Evolutionary conservation across 495 filamentous ascomycete species (phyloP).

Genomic region (Ascodesmis nigricans): DNA sequence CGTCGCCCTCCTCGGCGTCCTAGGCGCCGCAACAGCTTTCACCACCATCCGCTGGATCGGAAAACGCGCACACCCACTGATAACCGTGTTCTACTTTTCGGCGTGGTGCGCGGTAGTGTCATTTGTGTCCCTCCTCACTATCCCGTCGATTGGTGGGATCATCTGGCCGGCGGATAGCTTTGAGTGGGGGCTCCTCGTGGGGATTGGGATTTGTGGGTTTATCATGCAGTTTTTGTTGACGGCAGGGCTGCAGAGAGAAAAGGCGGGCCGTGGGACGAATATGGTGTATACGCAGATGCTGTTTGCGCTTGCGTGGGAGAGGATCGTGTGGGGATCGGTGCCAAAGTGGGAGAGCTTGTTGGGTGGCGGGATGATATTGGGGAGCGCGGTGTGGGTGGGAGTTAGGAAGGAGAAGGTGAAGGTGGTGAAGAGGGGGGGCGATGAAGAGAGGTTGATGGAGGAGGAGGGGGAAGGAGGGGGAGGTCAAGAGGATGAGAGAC

Average conservation of each 20-base stretch:
- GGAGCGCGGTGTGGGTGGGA: conserved; percentile 60
- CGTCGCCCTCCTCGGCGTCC: conserved; percentile 54
- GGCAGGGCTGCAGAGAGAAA: conserved; percentile 45
- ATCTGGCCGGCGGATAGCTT: conserved; percentile 35
- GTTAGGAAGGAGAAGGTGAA: conserved; percentile 26
- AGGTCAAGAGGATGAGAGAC: conserved; percentile 3
- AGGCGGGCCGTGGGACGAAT: conserved; percentile 51
- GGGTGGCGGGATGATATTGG: conserved; percentile 60
- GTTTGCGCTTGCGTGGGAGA: conserved; percentile 68
- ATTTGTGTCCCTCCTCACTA: conserved; percentile 22
- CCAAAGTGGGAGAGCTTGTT: conserved; percentile 43
- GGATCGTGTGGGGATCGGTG: conserved; percentile 48
- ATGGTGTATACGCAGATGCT: conserved; percentile 90
- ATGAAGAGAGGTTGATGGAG: not conserved
- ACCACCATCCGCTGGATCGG: conserved; percentile 73
- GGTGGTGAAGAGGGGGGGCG: conserved; percentile 6
- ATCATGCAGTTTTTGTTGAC: conserved; percentile 78
- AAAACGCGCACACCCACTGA: conserved; percentile 56
- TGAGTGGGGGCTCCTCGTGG: conserved; percentile 51
- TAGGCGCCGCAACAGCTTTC: conserved; percentile 56
- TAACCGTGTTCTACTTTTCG: conserved; percentile 74
- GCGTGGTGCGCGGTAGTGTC: conserved; percentile 44
- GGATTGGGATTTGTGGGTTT: conserved; percentile 56
- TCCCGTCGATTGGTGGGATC: conserved; percentile 34
- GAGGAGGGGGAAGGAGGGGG: conserved; percentile 5